Evolutionary conservation across 2,329 filamentous ascomycete genomes (phyloP), one percentile per base, ranked within the genome.

Genomic region (Raffaelea arxii): DNA sequence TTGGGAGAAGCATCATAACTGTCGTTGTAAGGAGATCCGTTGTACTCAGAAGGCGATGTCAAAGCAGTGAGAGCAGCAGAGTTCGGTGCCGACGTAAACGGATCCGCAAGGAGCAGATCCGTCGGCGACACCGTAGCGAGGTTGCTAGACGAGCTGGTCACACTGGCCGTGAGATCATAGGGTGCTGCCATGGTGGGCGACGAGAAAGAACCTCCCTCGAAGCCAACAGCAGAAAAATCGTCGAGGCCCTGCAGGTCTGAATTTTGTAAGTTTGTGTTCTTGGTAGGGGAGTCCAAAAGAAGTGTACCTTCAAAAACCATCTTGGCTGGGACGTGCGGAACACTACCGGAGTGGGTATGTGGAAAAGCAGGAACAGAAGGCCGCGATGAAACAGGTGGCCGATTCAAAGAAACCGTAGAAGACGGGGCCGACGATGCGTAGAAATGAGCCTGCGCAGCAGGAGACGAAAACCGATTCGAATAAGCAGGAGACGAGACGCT

Each of bases 11-110:
- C 80, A 58, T 92, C 80, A 57, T 80, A 87, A 60, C 74, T 75
- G 56, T 86, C 82, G 51, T 83, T 81, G 49, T 80, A 83, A 11
- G 87, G 87, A 44, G 87, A 94, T 57, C 82, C 85, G 59, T 85
- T 77, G 58, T 80, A 82, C 48, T 80, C 72, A n/a, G 84, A 86
- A 39, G 89, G 89, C 50, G 89, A 92, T 48, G 88, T 94, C 64
- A 95, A 61, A 53, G 88, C 81, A 30, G 89, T 94, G 60, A 92
- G 80, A 27, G 86, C 81, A 41, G 82, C 75, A 2, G 89, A 94
- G 59, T 86, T 86, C 25, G 89, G 89, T 32, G 87, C 80, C 51
- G 87, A 94, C 60, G 78, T 71, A 58, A 80, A 79, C 49, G 75
- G 71, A 58, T 86, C 79, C 55, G 80, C 77, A 56, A 90, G 71